Evolutionary conservation across 75 land plant genomes (phyloP).

Genomic region (Isoetes taiwanensis): DNA sequence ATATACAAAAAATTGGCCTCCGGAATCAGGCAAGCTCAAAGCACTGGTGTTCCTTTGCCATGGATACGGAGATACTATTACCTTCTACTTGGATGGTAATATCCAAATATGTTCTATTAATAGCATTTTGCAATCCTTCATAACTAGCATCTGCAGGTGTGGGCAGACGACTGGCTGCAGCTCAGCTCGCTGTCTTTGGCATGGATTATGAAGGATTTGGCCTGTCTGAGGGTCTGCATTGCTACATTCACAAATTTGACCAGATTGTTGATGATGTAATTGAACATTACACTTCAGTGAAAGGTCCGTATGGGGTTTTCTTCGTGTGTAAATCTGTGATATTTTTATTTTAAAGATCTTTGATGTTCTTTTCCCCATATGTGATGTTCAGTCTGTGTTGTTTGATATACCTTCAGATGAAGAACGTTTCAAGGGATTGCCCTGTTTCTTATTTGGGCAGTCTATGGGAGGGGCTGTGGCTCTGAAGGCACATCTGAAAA

Average conservation of each 20-base stretch:
- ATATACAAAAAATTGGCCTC: slow-evolving; percentile 83
- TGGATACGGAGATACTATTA: slow-evolving; percentile 94
- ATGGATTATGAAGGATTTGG: slow-evolving; percentile 98
- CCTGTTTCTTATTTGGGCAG: slow-evolving; percentile 83
- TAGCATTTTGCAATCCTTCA: too few species aligned
- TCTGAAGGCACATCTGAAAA: slow-evolving; percentile 72
- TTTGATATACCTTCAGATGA: slow-evolving; percentile 10
- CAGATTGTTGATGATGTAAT: slow-evolving; percentile 72
- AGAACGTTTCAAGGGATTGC: slow-evolving; percentile 49
- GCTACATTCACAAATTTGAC: slow-evolving; percentile 74
- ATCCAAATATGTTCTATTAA: too few species aligned
- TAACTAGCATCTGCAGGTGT: slow-evolving; percentile 34
- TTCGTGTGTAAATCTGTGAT: neutral
- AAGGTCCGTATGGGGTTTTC: slow-evolving; percentile 28
- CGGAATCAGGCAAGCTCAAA: slow-evolving; percentile 33
- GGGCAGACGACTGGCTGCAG: slow-evolving; percentile 64
- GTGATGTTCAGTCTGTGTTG: neutral
- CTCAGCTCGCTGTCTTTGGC: slow-evolving; percentile 81
- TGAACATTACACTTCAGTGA: slow-evolving; percentile 63
- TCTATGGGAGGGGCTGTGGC: slow-evolving; percentile 98
- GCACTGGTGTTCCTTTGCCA: slow-evolving; percentile 68
- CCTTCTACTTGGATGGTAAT: slow-evolving; percentile 83
- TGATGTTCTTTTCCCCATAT: neutral
- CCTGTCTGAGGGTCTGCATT: slow-evolving; percentile 87
- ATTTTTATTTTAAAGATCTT: neutral